Percentiles rank a stretch among this genome's conserved stretches.
Evolutionary conservation across 2,329 filamentous ascomycete genomes (phyloP).

Genomic region (Juglanconis oblonga): DNA sequence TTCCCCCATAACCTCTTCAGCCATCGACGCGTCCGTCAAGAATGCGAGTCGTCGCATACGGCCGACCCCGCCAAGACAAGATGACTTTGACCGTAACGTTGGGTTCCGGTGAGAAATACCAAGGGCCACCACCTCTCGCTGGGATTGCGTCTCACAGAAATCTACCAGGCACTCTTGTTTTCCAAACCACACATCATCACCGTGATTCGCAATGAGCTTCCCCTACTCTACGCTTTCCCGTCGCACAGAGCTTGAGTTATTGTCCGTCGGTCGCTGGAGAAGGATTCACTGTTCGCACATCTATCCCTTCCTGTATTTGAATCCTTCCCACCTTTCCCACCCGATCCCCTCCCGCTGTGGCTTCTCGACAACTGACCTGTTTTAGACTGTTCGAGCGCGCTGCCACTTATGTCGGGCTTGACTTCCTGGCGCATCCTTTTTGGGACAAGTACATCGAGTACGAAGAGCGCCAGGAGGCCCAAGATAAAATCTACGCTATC

Average conservation of each 20-base stretch:
- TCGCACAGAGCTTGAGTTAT: constrained; percentile 43
- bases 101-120: constrained; percentile 68
- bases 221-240: constrained; percentile 36
- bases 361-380: constrained; percentile 27
- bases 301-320: constrained; percentile 61
- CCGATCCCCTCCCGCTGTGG: constrained; percentile 23
- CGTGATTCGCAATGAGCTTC: constrained; percentile 35
- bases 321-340: constrained; percentile 41
- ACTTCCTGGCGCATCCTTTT: constrained; percentile 92
- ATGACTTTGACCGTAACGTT: constrained; percentile 25
- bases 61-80: constrained; percentile 32
- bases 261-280: constrained; percentile 37
- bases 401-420: constrained; percentile 78
- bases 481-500: constrained; percentile 82
- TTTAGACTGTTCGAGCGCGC: constrained; percentile 87
- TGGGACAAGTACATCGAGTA: constrained; percentile 99
- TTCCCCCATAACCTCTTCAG: constrained; percentile 53
- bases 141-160: constrained; percentile 63
- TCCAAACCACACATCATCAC: constrained; percentile 24
- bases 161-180: constrained; percentile 60
- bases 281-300: constrained; percentile 50
- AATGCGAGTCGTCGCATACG: constrained; percentile 37
- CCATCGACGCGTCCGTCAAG: constrained; percentile 17
- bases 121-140: constrained; percentile 53
- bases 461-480: constrained; percentile 82